phyloP scores from a whole-genome alignment of 2,329 filamentous ascomycete genomes.

The Aspergillaceae sp. region DNA sequence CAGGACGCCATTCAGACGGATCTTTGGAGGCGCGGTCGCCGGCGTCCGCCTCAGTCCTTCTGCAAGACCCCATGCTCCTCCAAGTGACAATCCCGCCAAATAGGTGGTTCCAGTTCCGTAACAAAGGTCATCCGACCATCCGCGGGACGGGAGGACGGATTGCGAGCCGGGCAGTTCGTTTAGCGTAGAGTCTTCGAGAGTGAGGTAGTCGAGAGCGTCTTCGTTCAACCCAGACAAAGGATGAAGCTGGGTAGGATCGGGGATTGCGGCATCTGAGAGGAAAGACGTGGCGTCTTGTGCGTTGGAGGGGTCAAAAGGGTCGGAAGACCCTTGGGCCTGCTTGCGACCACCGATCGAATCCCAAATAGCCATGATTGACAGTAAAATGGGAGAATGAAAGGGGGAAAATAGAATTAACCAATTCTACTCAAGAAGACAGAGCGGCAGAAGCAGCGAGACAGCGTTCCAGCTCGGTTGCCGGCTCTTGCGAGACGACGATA shows the following conservation, averaged over 20 bases:
- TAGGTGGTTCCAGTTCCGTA: conserved; percentile 96
- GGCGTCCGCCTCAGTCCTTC: conserved; percentile 73
- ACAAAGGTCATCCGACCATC: conserved; percentile 96
- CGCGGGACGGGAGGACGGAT: conserved; percentile 84
- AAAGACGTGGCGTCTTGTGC: conserved; percentile 78
- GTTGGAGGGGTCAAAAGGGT: conserved; percentile 59
- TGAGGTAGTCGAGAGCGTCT: conserved; percentile 89
- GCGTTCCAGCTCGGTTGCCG: background rate
- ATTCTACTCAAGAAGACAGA: conserved; percentile 14
- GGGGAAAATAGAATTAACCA: conserved; percentile 10
- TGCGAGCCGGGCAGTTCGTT: conserved; percentile 77
- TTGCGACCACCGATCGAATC: conserved; percentile 55
- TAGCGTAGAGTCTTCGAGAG: conserved; percentile 82
- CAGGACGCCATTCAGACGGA: conserved; percentile 86
- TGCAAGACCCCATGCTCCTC: conserved; percentile 84
- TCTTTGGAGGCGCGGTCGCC: conserved; percentile 69
- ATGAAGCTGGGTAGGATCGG: conserved; percentile 83
- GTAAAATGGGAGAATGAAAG: background rate
- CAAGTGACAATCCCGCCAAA: conserved; percentile 72
- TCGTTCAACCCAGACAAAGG: conserved; percentile 88
- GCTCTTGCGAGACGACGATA: background rate
- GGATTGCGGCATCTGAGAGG: conserved; percentile 64
- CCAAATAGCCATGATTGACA: conserved; percentile 47
- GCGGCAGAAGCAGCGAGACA: conserved; percentile 10
- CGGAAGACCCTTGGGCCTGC: conserved; percentile 43